These are phyloP conservation scores for Dendrobium huoshanense DNA, from an alignment of 106 monocot species.

Conservation along the genomic window DNA sequence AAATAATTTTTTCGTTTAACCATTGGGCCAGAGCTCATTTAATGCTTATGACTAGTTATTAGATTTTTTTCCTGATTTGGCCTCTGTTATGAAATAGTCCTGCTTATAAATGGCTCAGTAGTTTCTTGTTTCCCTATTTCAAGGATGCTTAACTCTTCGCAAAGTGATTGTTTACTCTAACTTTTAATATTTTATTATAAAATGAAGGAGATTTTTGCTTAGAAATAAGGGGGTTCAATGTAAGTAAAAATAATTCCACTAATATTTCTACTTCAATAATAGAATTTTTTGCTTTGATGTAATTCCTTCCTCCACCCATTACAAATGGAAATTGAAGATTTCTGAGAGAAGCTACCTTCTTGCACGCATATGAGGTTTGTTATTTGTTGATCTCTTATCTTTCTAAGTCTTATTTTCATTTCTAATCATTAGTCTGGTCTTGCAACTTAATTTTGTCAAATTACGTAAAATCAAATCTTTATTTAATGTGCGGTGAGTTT, in stretches of 20 bases:
- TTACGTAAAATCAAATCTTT: too few relatives aligned
- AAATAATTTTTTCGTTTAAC: too few relatives aligned
- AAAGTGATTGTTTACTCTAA: not conserved
- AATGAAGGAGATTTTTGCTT: not conserved
- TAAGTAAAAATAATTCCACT: not conserved
- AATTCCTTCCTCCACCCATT: not conserved
- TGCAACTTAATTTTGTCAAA: too few relatives aligned
- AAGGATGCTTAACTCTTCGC: not conserved
- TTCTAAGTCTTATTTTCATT: too few relatives aligned
- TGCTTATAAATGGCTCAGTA: not conserved
- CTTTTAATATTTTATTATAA: not conserved
- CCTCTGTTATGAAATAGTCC: not conserved
- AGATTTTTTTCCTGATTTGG: not conserved
- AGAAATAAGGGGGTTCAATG: not conserved
- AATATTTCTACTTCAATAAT: not conserved
- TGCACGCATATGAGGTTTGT: too few relatives aligned
- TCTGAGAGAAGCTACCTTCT: not conserved
- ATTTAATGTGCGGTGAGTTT: too few relatives aligned
- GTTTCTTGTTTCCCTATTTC: not conserved
- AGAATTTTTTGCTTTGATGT: not conserved
- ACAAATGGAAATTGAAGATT: not conserved
- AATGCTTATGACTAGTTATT: too few relatives aligned
- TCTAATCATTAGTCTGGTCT: too few relatives aligned
- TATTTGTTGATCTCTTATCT: too few relatives aligned
- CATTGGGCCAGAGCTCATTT: too few relatives aligned